Percentiles rank a stretch among this genome's conserved stretches.
Evolutionary conservation across 805 yeast species (phyloP).

Genomic region (Lipomyces oligophaga): DNA sequence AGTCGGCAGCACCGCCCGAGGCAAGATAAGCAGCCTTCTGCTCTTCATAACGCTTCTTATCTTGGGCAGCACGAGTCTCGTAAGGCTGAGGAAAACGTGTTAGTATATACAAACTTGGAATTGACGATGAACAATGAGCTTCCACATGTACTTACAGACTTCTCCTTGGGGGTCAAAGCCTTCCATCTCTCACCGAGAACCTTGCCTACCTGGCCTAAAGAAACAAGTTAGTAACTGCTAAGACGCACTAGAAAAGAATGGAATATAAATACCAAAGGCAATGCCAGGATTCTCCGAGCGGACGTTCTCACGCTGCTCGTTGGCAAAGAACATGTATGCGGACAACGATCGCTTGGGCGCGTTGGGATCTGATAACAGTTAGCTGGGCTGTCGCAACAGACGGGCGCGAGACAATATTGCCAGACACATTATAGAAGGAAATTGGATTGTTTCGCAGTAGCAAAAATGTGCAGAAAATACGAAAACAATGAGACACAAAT

Average conservation of each 20-base stretch:
- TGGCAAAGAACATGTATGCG: constrained; percentile 98
- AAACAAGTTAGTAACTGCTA: neutral
- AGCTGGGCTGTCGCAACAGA: too few species aligned
- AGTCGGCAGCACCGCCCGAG: constrained; percentile 41
- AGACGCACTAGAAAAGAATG: neutral
- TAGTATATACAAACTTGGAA: too few species aligned
- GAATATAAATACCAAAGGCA: constrained; percentile 57
- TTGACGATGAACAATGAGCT: too few species aligned
- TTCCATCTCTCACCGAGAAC: constrained; percentile 96
- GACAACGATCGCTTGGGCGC: constrained; percentile 99
- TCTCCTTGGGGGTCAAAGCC: constrained; percentile 76
- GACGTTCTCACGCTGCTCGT: constrained; percentile 93
- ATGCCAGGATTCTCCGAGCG: constrained; percentile 96
- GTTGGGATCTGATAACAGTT: constrained; percentile 78
- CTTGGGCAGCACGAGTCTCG: constrained; percentile 89
- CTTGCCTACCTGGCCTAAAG: constrained; percentile 73
- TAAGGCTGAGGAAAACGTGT: constrained; percentile 53
- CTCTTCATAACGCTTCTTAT: constrained; percentile 95
- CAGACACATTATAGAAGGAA: too few species aligned
- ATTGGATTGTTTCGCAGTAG: too few species aligned
- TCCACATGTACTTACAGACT: constrained; percentile 41
- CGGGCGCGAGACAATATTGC: too few species aligned
- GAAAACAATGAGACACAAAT: too few species aligned
- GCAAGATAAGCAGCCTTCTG: constrained; percentile 82
- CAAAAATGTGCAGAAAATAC: too few species aligned